phyloP scores from a whole-genome alignment of 768 basidiomycete genomes.

The Phlebiopsis gigantea region DNA sequence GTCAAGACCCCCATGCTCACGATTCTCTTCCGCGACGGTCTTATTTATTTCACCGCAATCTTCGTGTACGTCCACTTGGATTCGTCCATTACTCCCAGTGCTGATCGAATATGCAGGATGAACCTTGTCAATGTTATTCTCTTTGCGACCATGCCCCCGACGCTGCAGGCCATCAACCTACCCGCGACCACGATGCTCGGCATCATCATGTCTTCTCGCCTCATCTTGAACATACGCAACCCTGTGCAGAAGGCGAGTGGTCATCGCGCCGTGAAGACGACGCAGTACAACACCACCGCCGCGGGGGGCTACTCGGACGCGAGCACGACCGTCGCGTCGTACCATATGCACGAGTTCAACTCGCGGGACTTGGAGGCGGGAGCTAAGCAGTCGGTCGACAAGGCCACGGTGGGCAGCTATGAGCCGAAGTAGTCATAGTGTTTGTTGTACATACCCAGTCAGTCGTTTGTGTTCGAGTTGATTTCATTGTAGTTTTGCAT shows the following conservation, averaged over 20 bases:
- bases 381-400: neutral
- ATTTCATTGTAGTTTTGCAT: too few relatives aligned
- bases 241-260: neutral
- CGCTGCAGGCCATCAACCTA: neutral
- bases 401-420: neutral
- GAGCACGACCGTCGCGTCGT: neutral
- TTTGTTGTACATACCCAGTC: neutral
- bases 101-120: neutral
- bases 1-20: conserved; percentile 1
- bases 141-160: neutral
- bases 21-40: conserved; percentile 3
- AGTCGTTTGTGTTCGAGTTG: too few relatives aligned
- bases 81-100: neutral
- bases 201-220: neutral
- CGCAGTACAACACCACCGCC: neutral
- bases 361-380: neutral
- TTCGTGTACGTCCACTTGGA: neutral
- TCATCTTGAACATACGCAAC: neutral
- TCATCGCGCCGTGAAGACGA: neutral
- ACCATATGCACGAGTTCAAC: neutral
- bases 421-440: neutral
- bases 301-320: neutral
- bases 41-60: conserved; percentile 2
- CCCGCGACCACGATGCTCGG: neutral
- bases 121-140: neutral